phyloP scores from a whole-genome alignment of 2,329 filamentous ascomycete genomes.

The Alternaria postmessia region DNA sequence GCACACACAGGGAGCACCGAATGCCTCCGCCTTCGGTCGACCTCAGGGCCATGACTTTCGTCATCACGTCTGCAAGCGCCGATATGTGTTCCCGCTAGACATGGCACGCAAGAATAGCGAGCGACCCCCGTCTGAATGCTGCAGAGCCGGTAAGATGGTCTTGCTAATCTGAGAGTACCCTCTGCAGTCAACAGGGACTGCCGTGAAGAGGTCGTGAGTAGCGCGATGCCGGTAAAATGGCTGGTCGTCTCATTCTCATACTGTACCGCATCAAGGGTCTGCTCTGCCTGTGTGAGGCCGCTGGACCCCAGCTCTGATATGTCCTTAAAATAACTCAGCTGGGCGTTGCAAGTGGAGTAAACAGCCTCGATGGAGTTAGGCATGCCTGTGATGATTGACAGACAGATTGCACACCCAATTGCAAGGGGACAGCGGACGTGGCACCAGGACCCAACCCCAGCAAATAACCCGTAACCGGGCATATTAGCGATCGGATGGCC shows the following conservation, averaged over 20 bases:
- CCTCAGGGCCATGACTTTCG: background rate
- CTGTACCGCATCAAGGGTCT: conserved; percentile 14
- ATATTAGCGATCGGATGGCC: conserved; percentile 33
- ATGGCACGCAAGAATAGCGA: conserved; percentile 25
- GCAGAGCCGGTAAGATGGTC: conserved; percentile 21
- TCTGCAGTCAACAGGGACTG: conserved; percentile 23
- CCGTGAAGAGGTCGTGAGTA: conserved; percentile 10
- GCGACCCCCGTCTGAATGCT: conserved; percentile 13
- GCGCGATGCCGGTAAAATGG: conserved; percentile 19
- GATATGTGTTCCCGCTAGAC: conserved; percentile 7
- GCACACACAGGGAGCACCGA: conserved; percentile 15
- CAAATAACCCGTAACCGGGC: conserved; percentile 22
- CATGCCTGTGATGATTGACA: conserved; percentile 7
- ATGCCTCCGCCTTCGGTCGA: background rate
- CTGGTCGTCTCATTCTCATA: conserved; percentile 17
- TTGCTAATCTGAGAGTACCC: conserved; percentile 24
- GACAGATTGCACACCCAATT: conserved; percentile 22
- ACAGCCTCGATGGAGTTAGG: conserved; percentile 10
- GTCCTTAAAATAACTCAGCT: conserved; percentile 44
- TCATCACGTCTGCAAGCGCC: conserved; percentile 13
- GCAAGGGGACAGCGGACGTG: conserved; percentile 9
- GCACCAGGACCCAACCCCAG: conserved; percentile 12
- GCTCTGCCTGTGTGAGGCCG: conserved; percentile 9
- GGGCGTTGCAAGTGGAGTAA: conserved; percentile 19
- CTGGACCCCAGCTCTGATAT: conserved; percentile 24